A percentile compares a stretch with the other conserved stretches of the same genome.
Conservation (phyloP, 352 stramenopile genomes). For the Pythium oligandrum region DNA sequence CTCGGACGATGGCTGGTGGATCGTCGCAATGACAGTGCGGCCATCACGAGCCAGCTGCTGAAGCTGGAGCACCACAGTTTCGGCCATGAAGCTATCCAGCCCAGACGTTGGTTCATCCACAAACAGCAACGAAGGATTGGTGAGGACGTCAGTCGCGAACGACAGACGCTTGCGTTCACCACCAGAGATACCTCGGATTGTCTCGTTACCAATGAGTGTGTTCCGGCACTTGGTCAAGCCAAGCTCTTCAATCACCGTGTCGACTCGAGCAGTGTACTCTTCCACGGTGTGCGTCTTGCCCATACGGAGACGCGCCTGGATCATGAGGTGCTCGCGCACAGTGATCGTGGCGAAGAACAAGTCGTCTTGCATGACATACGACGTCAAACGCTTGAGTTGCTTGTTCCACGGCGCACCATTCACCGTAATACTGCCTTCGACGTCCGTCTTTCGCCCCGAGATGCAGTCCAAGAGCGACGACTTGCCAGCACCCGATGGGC, state of each 20-base stretch:
- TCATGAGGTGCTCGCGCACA: constrained; percentile 85
- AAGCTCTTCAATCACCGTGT: constrained; percentile 50
- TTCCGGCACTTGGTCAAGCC: constrained; percentile 47
- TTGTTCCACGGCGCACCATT: constrained; percentile 48
- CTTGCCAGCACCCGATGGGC: constrained; percentile 77
- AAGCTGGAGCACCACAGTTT: constrained; percentile 44
- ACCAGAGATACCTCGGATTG: too few species aligned
- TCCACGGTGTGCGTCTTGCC: constrained; percentile 27
- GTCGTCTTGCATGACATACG: constrained; percentile 89
- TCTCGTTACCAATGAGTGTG: constrained; percentile 41
- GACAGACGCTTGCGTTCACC: constrained; percentile 63
- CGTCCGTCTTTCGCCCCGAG: constrained; percentile 78
- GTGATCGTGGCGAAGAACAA: constrained; percentile 87
- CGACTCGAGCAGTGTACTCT: constrained; percentile 32
- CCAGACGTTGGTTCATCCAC: constrained; percentile 82
- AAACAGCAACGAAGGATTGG: constrained; percentile 74
- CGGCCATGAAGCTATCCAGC: constrained; percentile 54
- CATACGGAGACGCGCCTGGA: constrained; percentile 78
- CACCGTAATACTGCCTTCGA: constrained; percentile 52
- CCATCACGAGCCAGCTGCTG: constrained; percentile 72
- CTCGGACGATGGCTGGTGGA: constrained; percentile 80
- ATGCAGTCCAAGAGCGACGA: constrained; percentile 94
- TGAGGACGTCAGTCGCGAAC: constrained; percentile 78
- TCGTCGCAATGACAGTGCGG: constrained; percentile 86
- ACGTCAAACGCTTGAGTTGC: constrained; percentile 11